These are phyloP conservation scores for Paraphaeosphaeria minitans DNA, from an alignment of 2,329 filamentous ascomycete genomes.

Conservation along the genomic window DNA sequence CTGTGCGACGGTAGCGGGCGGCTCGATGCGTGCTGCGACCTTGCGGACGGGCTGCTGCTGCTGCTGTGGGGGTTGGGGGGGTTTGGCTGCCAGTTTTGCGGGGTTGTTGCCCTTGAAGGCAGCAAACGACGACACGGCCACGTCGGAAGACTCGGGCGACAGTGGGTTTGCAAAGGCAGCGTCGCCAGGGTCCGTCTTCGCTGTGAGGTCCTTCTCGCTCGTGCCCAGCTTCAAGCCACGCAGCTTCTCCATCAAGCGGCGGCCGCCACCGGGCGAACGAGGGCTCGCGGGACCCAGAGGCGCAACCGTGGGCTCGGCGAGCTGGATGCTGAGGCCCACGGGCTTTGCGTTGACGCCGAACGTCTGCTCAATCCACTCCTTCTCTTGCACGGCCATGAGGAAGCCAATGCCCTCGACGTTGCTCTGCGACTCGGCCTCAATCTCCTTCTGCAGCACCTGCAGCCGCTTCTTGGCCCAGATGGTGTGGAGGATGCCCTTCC, in stretches of 20 bases:
- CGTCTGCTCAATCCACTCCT: conserved; percentile 81
- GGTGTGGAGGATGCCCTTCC: conserved; percentile 83
- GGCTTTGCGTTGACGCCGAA: conserved; percentile 66
- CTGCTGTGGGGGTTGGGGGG: conserved; percentile 42
- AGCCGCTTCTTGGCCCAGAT: conserved; percentile 87
- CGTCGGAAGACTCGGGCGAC: conserved; percentile 66
- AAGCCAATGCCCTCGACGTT: conserved; percentile 84
- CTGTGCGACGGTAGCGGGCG: conserved; percentile 48
- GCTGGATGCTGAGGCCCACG: conserved; percentile 45
- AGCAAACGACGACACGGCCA: conserved; percentile 65
- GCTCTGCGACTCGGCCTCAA: conserved; percentile 70
- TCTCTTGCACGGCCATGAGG: conserved; percentile 82
- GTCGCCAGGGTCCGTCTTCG: conserved; percentile 41
- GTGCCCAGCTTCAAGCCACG: conserved; percentile 80
- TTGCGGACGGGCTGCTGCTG: conserved; percentile 41
- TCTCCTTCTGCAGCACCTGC: conserved; percentile 75
- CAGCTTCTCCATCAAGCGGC: conserved; percentile 77
- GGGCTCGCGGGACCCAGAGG: conserved; percentile 65
- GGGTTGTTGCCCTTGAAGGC: conserved; percentile 59
- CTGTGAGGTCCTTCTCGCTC: conserved; percentile 66
- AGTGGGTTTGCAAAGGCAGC: conserved; percentile 54
- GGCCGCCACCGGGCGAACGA: conserved; percentile 65
- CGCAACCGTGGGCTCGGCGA: conserved; percentile 44
- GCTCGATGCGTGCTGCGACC: conserved; percentile 41
- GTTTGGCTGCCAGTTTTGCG: conserved; percentile 49